Conservation (phyloP, 768 basidiomycete genomes). For the Psilocybe tampanensis region DNA sequence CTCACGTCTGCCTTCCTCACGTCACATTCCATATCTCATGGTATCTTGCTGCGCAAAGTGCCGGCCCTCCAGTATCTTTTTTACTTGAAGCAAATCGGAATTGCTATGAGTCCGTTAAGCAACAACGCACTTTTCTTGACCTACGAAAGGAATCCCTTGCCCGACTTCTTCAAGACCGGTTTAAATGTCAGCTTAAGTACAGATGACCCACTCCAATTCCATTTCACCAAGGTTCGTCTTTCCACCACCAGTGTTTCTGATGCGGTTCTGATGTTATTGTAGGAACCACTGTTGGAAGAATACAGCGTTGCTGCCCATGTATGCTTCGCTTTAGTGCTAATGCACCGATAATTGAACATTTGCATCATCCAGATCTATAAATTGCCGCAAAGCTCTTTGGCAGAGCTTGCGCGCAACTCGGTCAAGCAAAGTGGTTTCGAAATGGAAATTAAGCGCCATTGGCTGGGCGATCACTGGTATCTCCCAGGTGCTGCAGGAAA, state of each 20-base stretch:
- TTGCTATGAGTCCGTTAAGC: conserved; percentile 98
- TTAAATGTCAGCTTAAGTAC: conserved; percentile 96
- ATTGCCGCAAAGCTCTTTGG: conserved; percentile 89
- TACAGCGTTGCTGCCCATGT: conserved; percentile 98
- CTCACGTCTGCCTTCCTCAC: conserved; percentile 95
- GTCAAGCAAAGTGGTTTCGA: conserved; percentile 97
- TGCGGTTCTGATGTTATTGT: background rate
- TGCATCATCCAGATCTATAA: conserved; percentile 81
- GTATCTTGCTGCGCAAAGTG: conserved; percentile 97
- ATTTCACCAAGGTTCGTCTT: conserved; percentile 86
- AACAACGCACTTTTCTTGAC: conserved; percentile 97
- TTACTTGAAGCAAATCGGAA: conserved; percentile 96
- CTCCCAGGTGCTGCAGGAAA: conserved; percentile 92
- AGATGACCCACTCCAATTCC: conserved; percentile 95
- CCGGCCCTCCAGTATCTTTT: conserved; percentile 97
- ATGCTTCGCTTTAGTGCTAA: conserved; percentile 23
- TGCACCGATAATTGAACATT: background rate
- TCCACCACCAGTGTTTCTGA: background rate
- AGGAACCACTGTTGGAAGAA: conserved; percentile 96
- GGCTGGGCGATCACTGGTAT: conserved; percentile 94
- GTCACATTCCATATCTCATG: conserved; percentile 97
- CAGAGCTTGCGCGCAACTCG: conserved; percentile 97
- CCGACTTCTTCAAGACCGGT: conserved; percentile 95
- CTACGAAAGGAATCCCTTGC: conserved; percentile 96
- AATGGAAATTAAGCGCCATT: conserved; percentile 96